Base-by-base conservation (phyloP, 2,329 filamentous ascomycete species). In the Lachnellula hyalina region DNA sequence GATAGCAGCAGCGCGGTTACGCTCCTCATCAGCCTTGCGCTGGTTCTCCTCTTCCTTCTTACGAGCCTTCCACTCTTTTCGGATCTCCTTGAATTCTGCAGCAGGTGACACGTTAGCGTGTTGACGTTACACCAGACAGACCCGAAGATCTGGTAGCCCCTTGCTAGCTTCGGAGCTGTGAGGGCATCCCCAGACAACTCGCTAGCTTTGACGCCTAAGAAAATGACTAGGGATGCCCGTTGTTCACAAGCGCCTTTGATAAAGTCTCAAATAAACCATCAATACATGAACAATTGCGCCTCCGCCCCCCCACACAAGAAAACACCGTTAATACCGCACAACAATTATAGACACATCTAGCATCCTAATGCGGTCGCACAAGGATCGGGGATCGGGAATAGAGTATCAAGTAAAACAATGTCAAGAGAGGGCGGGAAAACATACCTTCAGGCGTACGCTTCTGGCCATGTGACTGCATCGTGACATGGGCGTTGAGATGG, bases 1-100 rank as follows among this genome's bases (percentile, higher is more conserved):
- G 38, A 74, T 77, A 55, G 79, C 72, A 44, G 77, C 77, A 34
- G 85, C 85, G 54, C 92, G 88, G 59, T 85, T 81, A 61, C 86
- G 81, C 69, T 96, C 92, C 61, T 97, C 93, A 9, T 92, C 90
- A 12, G 87, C 88, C 77, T 96, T 96, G 68, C 92, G 89, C 65
- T 84, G 81, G 50, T 86, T 86, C 63, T 97, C 93, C 66, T 97
- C 93, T 72, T 97, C 94, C 89, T 99, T 99, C 83, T 97, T 97
- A 68, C 94, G 90, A 40, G 90, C 89, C 77, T 97, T 99, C 94
- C 94, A 99, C 70, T 97, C 93, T 71, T 97, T 97, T 61, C 94
- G 89, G 57, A 97, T 96, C 69, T 99, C 94, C 72, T 99, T 99
- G 77, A 99, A 97, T 73, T 97, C 94, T 97, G 68, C 62, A 67